These are phyloP conservation scores for Fusarium palustre DNA, from an alignment of 2,329 filamentous ascomycete species.

Conservation along the genomic window DNA sequence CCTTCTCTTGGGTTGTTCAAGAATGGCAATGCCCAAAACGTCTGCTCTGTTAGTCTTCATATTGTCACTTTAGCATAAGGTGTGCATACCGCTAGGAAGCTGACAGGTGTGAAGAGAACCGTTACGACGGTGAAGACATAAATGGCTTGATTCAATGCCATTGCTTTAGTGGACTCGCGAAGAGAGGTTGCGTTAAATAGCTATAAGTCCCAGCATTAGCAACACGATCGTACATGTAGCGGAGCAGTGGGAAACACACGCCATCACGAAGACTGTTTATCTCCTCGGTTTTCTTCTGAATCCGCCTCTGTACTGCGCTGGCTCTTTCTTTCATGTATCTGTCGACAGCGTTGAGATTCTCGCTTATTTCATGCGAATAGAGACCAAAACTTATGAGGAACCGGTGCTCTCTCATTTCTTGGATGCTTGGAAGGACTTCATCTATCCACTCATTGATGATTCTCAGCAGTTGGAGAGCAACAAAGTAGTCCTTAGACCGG, in stretches of 20 bases:
- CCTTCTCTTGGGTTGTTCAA: not conserved
- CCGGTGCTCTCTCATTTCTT: not conserved
- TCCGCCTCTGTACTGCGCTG: accelerated
- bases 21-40: not conserved
- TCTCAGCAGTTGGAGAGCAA: not conserved
- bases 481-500: not conserved
- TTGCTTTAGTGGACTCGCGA: not conserved
- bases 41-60: accelerated
- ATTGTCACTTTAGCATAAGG: accelerated
- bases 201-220: not conserved
- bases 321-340: not conserved
- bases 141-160: not conserved
- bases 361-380: accelerated
- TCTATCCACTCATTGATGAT: not conserved
- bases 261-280: not conserved
- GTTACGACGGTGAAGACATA: not conserved
- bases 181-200: not conserved
- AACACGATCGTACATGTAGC: too few relatives aligned
- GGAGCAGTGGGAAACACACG: not conserved
- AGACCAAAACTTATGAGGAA: too few relatives aligned
- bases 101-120: not conserved
- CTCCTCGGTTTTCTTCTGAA: not conserved
- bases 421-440: not conserved
- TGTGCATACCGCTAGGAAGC: not conserved
- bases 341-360: not conserved